Conservation (phyloP, 164 flowering plant species). For the Nymphaea thermarum region DNA sequence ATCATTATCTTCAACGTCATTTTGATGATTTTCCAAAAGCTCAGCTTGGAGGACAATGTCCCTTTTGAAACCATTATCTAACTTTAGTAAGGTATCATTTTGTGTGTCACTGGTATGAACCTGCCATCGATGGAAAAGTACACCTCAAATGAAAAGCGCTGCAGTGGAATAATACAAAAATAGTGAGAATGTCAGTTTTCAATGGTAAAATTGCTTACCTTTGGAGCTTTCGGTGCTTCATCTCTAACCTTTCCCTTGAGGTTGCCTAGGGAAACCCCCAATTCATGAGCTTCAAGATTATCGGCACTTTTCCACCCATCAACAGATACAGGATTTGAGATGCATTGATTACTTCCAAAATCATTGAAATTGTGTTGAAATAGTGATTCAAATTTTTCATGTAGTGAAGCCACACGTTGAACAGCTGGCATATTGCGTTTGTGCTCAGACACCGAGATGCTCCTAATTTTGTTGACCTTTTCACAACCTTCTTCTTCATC, state of each 20-base stretch:
- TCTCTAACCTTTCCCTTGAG: conserved; percentile 4
- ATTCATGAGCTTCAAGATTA: not conserved
- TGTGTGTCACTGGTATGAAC: not conserved
- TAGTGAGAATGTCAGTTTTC: conserved; percentile 9
- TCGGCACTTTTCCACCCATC: not conserved
- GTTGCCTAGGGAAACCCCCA: not conserved
- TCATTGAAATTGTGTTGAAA: conserved; percentile 1
- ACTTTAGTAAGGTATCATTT: not conserved
- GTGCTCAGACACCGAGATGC: not conserved
- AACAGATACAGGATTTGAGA: not conserved
- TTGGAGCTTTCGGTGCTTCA: conserved; percentile 7
- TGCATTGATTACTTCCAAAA: not conserved
- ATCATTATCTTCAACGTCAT: conserved; percentile 34
- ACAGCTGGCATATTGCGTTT: not conserved
- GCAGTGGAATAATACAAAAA: conserved; percentile 20
- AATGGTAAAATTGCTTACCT: not conserved
- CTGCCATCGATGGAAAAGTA: not conserved
- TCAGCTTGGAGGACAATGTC: conserved; percentile 44
- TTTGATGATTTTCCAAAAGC: conserved; percentile 1
- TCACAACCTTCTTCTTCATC: conserved; percentile 29
- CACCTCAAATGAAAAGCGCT: not conserved
- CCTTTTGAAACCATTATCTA: not conserved
- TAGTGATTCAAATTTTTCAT: no score
- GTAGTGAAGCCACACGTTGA: not conserved
- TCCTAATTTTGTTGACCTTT: conserved; percentile 1